These are phyloP conservation scores for Coniochaeta sp. DNA, from an alignment of 2,329 filamentous ascomycete genomes.

Conservation along the genomic window DNA sequence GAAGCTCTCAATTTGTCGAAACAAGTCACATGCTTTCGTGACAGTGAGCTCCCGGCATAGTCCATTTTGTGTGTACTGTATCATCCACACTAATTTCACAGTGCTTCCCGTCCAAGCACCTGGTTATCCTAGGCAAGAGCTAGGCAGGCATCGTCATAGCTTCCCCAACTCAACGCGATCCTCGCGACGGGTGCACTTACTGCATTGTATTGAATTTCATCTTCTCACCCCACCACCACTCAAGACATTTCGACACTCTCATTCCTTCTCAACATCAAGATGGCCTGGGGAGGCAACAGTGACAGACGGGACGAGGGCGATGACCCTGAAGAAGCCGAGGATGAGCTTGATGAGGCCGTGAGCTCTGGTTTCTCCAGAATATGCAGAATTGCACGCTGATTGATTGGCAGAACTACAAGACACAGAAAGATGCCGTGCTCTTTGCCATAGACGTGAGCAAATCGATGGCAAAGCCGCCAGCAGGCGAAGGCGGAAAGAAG, in stretches of 20 bases:
- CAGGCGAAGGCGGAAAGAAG: conserved; percentile 61
- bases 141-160: conserved; percentile 1
- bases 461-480: conserved; percentile 71
- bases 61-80: neutral
- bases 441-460: conserved; percentile 89
- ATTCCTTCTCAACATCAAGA: conserved; percentile 6
- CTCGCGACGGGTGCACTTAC: neutral
- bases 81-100: too few relatives aligned
- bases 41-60: neutral
- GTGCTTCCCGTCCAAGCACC: too few relatives aligned
- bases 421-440: conserved; percentile 94
- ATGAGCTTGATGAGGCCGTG: conserved; percentile 35
- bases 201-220: neutral
- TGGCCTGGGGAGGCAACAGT: conserved; percentile 31
- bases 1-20: neutral
- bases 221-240: neutral
- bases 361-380: neutral
- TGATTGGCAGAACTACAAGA: conserved; percentile 66
- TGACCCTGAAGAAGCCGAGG: conserved; percentile 63
- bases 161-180: neutral
- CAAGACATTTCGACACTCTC: neutral
- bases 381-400: conserved; percentile 4
- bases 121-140: neutral
- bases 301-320: conserved; percentile 39
- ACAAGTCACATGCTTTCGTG: neutral